Conservation (phyloP, 1,284 basidiomycete species). For the Puccinia polysora region DNA sequence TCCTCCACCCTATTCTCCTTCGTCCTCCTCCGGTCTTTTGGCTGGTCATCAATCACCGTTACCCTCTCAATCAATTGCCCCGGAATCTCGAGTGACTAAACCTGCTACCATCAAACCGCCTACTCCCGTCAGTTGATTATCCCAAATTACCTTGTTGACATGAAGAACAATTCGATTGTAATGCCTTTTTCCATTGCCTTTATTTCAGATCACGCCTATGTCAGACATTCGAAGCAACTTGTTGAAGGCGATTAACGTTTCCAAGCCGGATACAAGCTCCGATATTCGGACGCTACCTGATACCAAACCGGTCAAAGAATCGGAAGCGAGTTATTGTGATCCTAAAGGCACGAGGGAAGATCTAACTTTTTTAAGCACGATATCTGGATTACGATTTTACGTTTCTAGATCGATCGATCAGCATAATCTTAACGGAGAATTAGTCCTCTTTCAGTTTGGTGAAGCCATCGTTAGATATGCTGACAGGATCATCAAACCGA, state of each 20-base stretch:
- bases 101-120: conserved; percentile 21
- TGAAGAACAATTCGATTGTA: background rate
- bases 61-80: conserved; percentile 11
- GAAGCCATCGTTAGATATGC: conserved; percentile 31
- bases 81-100: conserved; percentile 9
- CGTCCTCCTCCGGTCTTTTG: background rate
- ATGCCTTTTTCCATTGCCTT: background rate
- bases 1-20: conserved; percentile 32
- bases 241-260: conserved; percentile 52
- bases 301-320: conserved; percentile 53
- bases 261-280: conserved; percentile 52
- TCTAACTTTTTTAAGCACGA: conserved; percentile 53
- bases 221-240: conserved; percentile 53
- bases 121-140: conserved; percentile 1
- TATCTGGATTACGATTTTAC: conserved; percentile 54
- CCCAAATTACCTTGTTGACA: background rate
- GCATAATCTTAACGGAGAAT: conserved; percentile 29
- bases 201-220: conserved; percentile 49
- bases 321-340: conserved; percentile 54
- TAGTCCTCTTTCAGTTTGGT: conserved; percentile 44
- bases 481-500: conserved; percentile 27
- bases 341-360: conserved; percentile 51
- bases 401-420: conserved; percentile 48
- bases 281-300: conserved; percentile 52
- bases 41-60: background rate